These are phyloP conservation scores for Ceratobasidium sp. DNA, from an alignment of 1,284 basidiomycete genomes.

Conservation along the genomic window DNA sequence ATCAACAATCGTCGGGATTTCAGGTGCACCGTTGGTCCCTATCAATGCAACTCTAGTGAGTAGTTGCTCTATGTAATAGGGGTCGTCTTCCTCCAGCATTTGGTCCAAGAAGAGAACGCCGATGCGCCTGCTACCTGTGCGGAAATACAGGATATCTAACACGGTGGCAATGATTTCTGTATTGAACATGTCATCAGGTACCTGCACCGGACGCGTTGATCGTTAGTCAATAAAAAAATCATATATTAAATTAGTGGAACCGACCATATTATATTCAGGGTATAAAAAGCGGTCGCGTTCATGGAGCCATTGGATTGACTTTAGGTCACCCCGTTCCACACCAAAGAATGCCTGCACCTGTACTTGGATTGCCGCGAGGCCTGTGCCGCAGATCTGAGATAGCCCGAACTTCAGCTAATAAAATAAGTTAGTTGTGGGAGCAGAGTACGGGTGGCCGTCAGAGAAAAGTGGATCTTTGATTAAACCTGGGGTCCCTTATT, in stretches of 20 bases:
- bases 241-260: neutral
- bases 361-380: neutral
- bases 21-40: neutral
- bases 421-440: neutral
- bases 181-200: neutral
- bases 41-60: neutral
- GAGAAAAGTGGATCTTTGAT: too few relatives aligned
- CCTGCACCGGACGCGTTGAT: neutral
- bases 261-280: neutral
- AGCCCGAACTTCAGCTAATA: neutral
- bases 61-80: neutral
- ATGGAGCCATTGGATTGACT: neutral
- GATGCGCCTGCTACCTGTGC: neutral
- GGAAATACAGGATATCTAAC: neutral
- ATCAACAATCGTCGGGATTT: neutral
- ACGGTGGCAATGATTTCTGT: neutral
- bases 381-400: neutral
- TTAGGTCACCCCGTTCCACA: neutral
- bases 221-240: neutral
- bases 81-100: conserved; percentile 1
- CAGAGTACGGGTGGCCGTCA: neutral
- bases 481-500: too few relatives aligned
- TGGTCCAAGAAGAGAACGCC: neutral
- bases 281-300: neutral
- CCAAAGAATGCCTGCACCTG: neutral